Conservation (phyloP, 2,329 filamentous ascomycete genomes). For the Teratosphaeria epicoccoides region DNA sequence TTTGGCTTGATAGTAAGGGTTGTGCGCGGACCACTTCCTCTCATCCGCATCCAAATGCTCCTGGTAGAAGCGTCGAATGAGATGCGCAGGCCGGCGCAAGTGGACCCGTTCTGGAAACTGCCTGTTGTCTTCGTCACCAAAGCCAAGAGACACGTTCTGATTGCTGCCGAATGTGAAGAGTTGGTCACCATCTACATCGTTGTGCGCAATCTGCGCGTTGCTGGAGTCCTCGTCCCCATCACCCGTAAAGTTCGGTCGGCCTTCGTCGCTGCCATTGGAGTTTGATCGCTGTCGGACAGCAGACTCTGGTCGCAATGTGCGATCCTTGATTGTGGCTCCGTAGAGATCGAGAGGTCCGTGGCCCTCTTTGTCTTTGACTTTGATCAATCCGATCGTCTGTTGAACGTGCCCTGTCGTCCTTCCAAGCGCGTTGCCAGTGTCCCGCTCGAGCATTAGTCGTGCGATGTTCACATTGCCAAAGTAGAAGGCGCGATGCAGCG, state of each 20-base stretch:
- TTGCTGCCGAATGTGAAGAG: slow-evolving; percentile 93
- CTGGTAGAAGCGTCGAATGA: slow-evolving; percentile 62
- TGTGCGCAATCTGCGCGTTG: slow-evolving; percentile 9
- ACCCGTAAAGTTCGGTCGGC: slow-evolving; percentile 35
- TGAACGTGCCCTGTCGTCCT: slow-evolving; percentile 50
- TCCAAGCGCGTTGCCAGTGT: slow-evolving; percentile 55
- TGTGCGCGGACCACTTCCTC: slow-evolving; percentile 30
- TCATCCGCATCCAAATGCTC: slow-evolving; percentile 47
- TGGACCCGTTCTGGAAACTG: slow-evolving; percentile 81
- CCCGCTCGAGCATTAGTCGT: slow-evolving; percentile 67
- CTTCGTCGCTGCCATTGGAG: slow-evolving; percentile 34
- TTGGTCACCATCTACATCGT: slow-evolving; percentile 59
- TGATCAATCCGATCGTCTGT: slow-evolving; percentile 67
- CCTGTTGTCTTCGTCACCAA: slow-evolving; percentile 91
- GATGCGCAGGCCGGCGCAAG: slow-evolving; percentile 64
- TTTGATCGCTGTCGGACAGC: slow-evolving; percentile 23
- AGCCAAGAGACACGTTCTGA: slow-evolving; percentile 82
- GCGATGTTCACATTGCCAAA: slow-evolving; percentile 81
- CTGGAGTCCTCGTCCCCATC: slow-evolving; percentile 37
- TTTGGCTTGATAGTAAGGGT: slow-evolving; percentile 16
- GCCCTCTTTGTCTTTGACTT: slow-evolving; percentile 90
- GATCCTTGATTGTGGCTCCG: slow-evolving; percentile 70
- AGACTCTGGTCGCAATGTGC: slow-evolving; percentile 44
- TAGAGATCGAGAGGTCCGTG: slow-evolving; percentile 93
- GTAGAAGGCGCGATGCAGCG: slow-evolving; percentile 82